Conservation (phyloP, 2,329 filamentous ascomycete genomes). For the Westerdykella ornata region DNA sequence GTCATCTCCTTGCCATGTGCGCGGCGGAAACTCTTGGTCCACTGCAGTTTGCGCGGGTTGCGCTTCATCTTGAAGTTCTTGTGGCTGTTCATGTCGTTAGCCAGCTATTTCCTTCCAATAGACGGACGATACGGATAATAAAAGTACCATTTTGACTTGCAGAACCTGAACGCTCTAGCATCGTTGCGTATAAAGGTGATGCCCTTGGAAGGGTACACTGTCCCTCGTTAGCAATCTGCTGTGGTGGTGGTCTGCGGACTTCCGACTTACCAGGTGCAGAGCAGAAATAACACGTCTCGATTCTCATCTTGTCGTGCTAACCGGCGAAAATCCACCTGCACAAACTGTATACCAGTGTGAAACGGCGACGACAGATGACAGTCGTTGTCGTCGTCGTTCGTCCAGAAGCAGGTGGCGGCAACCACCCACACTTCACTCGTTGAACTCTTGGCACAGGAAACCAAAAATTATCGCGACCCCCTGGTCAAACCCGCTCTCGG, state of each 20-base stretch:
- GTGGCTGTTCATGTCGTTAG: constrained; percentile 48
- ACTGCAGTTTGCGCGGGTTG: constrained; percentile 91
- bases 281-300: constrained; percentile 59
- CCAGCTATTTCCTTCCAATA: background rate
- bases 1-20: constrained; percentile 58
- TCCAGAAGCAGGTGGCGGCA: constrained; percentile 5
- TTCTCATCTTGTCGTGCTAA: constrained; percentile 25
- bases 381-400: constrained; percentile 6
- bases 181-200: constrained; percentile 64
- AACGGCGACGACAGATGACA: background rate
- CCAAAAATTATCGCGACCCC: background rate
- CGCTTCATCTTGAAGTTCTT: constrained; percentile 93
- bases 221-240: no score
- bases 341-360: no score
- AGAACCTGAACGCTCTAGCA: constrained; percentile 60
- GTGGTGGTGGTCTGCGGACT: no score
- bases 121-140: background rate
- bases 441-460: constrained; percentile 1
- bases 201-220: constrained; percentile 34
- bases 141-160: constrained; percentile 42
- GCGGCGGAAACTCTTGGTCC: constrained; percentile 75
- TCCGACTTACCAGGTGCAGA: constrained; percentile 46
- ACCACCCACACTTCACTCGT: background rate
- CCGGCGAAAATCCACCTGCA: no score
- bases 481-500: background rate